A percentile compares a stretch with the other conserved stretches of the same genome.
Evolutionary conservation across 805 yeast species (phyloP).

Genomic region (Scheffersomyces coipomensis): DNA sequence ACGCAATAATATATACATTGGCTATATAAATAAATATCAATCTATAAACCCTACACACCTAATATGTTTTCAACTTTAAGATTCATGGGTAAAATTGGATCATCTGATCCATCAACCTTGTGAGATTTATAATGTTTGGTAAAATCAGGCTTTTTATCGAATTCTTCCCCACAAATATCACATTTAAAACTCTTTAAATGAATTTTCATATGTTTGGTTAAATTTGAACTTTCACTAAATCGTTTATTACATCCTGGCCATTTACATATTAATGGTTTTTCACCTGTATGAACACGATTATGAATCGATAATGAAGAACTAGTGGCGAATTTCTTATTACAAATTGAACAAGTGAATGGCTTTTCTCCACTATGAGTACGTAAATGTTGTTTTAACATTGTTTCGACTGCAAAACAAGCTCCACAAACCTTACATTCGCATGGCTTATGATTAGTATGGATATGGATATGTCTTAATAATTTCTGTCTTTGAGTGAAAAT

Average conservation of each 20-base stretch:
- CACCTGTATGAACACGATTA: constrained; percentile 84
- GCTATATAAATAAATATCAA: neutral
- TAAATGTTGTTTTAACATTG: constrained; percentile 76
- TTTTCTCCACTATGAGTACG: constrained; percentile 88
- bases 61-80: neutral
- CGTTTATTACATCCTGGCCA: constrained; percentile 79
- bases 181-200: constrained; percentile 61
- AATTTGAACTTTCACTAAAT: constrained; percentile 85
- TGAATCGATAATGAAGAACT: constrained; percentile 83
- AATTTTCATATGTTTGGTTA: constrained; percentile 82
- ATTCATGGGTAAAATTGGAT: neutral
- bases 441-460: constrained; percentile 85
- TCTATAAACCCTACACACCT: neutral
- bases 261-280: constrained; percentile 78
- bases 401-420: constrained; percentile 70
- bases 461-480: constrained; percentile 78
- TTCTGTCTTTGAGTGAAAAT: constrained; percentile 84
- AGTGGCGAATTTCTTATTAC: constrained; percentile 80
- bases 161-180: constrained; percentile 50
- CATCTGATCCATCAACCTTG: neutral
- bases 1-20: too few species aligned
- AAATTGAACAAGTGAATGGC: constrained; percentile 71
- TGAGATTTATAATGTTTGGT: constrained; percentile 13
- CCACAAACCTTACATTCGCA: constrained; percentile 69
- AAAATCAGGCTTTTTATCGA: constrained; percentile 28